Evolutionary conservation across 768 basidiomycete species (phyloP), one percentile per base, ranked within the genome.

Genomic region (Lactarius tabidus): DNA sequence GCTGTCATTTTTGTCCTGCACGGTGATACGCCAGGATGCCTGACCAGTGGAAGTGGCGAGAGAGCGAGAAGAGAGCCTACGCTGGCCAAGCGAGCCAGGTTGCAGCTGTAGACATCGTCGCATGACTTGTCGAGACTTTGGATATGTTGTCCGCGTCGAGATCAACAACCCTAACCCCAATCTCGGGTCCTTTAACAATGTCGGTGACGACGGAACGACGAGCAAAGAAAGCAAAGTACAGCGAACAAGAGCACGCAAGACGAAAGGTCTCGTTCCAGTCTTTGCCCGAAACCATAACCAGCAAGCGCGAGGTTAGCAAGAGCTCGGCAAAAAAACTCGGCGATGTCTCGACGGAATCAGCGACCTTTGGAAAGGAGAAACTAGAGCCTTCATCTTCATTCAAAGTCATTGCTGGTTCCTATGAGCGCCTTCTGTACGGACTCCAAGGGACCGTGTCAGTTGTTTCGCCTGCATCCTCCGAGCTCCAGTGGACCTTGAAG

Each of bases 401-500:
- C 81, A 89, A 92, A 75, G 76, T 98, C 68, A 80, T 98, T 29
- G 91, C 89, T 1, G 97, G 97, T 0, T 93, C 95, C 20, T 99
- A 98, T 75, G 97, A 99, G 79, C 97, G 95, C 72, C 80, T 98
- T 18, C 82, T 99, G 20, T 98, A 97, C 70, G 95, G 95, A 15
- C 79, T 97, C 20, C 83, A 93, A 64, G 93, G 89, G 39, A 79
- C 84, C 0, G 77, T 84, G 53, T 72, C 76, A 57, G 78, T 75
- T 66, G 70, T 78, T 23, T 69, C 73, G 53, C 54, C 69, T 59
- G 39, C 28, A 36, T 59, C 62, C 63, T 74, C 4, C 70, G 70
- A 48, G 58, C 74, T 56, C 71, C 72, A 72, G 57, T 79, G 80
- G 60, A 67, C 74, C 26, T 72, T 96, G 33, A 85, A 86, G 61